Conservation (phyloP, 495 filamentous ascomycete species). For the Poronia punctata region DNA sequence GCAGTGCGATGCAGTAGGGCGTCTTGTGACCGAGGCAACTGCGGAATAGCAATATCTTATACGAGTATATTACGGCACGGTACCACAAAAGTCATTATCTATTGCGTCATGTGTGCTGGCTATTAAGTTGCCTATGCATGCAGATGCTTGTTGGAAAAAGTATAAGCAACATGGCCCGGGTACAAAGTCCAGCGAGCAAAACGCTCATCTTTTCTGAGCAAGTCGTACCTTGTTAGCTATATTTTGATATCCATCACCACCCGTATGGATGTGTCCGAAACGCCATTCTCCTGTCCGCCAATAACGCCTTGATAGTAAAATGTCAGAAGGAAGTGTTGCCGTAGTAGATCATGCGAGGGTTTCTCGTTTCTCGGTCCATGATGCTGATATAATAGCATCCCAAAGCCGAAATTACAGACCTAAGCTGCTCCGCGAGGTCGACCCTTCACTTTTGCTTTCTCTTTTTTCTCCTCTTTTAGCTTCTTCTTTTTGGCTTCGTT, state of each 20-base stretch:
- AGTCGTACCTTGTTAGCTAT: not conserved
- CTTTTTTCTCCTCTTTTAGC: slow-evolving; percentile 86
- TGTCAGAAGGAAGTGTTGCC: not conserved
- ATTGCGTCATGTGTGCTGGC: too few species aligned
- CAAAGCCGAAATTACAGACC: not conserved
- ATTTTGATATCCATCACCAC: slow-evolving; percentile 10
- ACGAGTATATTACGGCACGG: too few species aligned
- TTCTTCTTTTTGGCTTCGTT: slow-evolving; percentile 86
- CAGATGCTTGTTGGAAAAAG: too few species aligned
- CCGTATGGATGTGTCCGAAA: slow-evolving; percentile 6
- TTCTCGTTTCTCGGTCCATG: too few species aligned
- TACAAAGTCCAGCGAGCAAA: not conserved
- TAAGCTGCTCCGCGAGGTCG: slow-evolving; percentile 54
- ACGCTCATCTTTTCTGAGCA: not conserved
- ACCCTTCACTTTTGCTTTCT: slow-evolving; percentile 80
- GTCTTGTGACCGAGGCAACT: too few species aligned
- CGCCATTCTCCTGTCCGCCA: slow-evolving; percentile 14
- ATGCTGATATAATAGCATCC: not conserved
- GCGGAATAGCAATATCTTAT: too few species aligned
- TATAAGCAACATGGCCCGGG: not conserved
- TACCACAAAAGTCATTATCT: too few species aligned
- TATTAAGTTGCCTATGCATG: too few species aligned
- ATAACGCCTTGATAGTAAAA: slow-evolving; percentile 18
- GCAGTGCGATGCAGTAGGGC: too few species aligned
- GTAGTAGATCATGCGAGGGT: not conserved